Evolutionary conservation across 805 yeast species (phyloP), one percentile per base, ranked within the genome.

Genomic region (Saturnispora besseyi): DNA sequence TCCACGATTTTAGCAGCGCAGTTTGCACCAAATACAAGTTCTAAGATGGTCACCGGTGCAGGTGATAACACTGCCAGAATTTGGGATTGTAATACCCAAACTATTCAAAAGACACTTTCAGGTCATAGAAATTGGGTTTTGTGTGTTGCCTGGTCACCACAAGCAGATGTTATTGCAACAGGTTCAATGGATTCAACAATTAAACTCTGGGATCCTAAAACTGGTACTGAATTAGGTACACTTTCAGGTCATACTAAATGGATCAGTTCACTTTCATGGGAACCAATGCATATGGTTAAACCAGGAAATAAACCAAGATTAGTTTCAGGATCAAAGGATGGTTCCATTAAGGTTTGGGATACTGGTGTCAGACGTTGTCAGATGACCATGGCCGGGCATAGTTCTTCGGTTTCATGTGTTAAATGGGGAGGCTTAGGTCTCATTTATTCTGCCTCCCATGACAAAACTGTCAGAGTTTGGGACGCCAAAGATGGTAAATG

Each of bases 81-180:
- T 44, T 93, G 99, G 99, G 97, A 90, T 67, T 86, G 96, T 65
- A 83, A 88, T 59, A 90, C 98, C 0, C 93, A 87, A 57, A 93
- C 99, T 0, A 96, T 96, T 8, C 71, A 82, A 61, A 76, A 79
- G 53, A 87, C 95, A 0, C 69, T 93, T 47, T 61, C 73, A 5
- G 98, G 98, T 1, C 99, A 93, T 61, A 71, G 79, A 10, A 88
- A 90, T 69, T 93, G 97, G 96, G 98, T 93, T 6, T 70, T 93
- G 42, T 84, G 95, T 64, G 96, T 85, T 7, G 72, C 85, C 2
- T 93, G 95, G 83, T 84, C 95, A 21, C 97, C 99, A 3, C 86
- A 87, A 65, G 98, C 96, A 26, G 81, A 81, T 54, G 74, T 82
- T 61, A 79, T 93, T 44, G 99, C 99, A 11, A 91, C 99, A 0